Evolutionary conservation across 2,329 filamentous ascomycete genomes (phyloP).

Genomic region (Aspergillus tubingensis): DNA sequence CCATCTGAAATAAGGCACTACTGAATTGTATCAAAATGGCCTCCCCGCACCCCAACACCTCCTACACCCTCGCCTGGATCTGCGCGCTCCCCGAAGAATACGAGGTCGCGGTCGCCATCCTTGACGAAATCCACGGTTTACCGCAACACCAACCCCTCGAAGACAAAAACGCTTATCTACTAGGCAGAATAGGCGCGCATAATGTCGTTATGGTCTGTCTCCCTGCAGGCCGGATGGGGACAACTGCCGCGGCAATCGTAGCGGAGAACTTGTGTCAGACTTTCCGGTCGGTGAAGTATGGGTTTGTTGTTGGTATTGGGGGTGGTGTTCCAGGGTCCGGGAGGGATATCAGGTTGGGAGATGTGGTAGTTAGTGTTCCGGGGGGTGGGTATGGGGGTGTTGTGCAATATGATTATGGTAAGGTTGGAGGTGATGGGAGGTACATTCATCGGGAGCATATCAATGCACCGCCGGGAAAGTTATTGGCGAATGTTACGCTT

Average conservation of each 20-base stretch:
- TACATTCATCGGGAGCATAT: neutral
- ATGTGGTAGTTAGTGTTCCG: neutral
- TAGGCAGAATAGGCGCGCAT: neutral
- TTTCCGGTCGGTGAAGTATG: neutral
- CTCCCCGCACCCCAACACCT: neutral
- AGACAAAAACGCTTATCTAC: neutral
- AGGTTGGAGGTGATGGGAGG: neutral
- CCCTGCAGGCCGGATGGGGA: neutral
- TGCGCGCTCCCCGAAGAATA: neutral
- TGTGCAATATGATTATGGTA: conserved; percentile 6
- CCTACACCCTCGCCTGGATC: conserved; percentile 2
- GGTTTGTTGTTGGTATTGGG: neutral
- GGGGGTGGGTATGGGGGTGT: neutral
- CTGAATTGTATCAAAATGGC: no score
- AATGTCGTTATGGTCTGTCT: neutral
- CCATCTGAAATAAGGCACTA: no score
- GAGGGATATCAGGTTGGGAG: neutral
- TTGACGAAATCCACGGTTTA: neutral
- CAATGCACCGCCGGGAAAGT: neutral
- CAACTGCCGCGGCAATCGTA: neutral
- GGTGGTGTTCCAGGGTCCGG: neutral
- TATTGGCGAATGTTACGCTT: neutral
- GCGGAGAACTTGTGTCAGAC: neutral
- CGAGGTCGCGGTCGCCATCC: neutral
- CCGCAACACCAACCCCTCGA: neutral